phyloP scores from a whole-genome alignment of 768 basidiomycete genomes.

The Lactarius deliciosus region DNA sequence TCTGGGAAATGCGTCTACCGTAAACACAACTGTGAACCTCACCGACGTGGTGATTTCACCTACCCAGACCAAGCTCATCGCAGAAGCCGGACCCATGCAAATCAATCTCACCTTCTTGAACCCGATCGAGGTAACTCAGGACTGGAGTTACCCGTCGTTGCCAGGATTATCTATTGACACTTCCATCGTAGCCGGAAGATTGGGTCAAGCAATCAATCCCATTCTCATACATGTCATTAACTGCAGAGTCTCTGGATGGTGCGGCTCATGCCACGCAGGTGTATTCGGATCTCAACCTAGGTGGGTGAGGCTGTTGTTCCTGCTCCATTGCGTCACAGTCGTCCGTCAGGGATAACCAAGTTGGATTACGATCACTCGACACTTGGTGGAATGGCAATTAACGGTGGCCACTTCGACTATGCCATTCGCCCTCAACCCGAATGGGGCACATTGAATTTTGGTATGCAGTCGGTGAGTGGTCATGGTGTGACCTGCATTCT shows the following conservation, averaged over 20 bases:
- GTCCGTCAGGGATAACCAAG: neutral
- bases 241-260: conserved; percentile 36
- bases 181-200: conserved; percentile 35
- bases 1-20: conserved; percentile 17
- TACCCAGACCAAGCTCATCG: conserved; percentile 37
- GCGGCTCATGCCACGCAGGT: conserved; percentile 38
- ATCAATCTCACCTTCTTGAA: conserved; percentile 41
- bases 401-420: too few relatives aligned
- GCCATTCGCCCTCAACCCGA: too few relatives aligned
- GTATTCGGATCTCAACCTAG: conserved; percentile 42
- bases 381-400: too few relatives aligned
- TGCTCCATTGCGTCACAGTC: neutral
- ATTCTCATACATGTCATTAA: conserved; percentile 41
- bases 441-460: conserved; percentile 22
- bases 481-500: neutral
- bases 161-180: neutral
- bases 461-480: conserved; percentile 18
- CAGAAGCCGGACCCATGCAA: conserved; percentile 39
- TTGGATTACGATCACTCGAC: too few relatives aligned
- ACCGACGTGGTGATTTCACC: conserved; percentile 36
- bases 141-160: neutral
- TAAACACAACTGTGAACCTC: conserved; percentile 24
- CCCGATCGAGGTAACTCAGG: conserved; percentile 38
- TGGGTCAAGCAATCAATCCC: conserved; percentile 41
- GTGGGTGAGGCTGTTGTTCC: conserved; percentile 28